Evolutionary conservation across 441 rosid species (phyloP), one percentile per base, ranked within the genome.

Genomic region (Bruguiera hainesii): DNA sequence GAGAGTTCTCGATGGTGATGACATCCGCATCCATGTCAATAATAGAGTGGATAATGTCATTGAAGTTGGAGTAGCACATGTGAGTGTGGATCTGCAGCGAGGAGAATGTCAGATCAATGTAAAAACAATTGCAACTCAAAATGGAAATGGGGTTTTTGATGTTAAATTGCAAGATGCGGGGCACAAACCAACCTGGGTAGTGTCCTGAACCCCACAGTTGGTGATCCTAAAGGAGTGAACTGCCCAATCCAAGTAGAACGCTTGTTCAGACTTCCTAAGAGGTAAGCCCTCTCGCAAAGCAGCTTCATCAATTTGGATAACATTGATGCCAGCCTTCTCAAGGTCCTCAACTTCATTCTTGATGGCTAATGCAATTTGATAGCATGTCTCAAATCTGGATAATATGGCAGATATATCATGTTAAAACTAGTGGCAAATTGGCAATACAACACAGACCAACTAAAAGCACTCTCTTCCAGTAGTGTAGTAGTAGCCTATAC

Each of bases 31-130:
- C 98, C 98, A 93, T 93, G 87, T 90, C 84, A 7, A 93, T 91
- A 66, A 93, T 91, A 16, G 96, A 93, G 81, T 93, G 97, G 71
- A 91, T 91, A 70, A 94, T 94, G 79, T 94, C 97, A 50, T 93
- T 93, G 89, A 93, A 93, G 87, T 93, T 76, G 74, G 98, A 93
- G 82, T 93, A 93, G 75, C 98, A 94, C 98, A 94, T 94, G 91
- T 91, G 98, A 55, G 97, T 94, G 81, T 94, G 97, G 74, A 91
- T 88, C 98, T 93, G 83, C 10, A 29, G 48, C 1, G 10, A 56
- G 56, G 3, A 16, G 31, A 53, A 29, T 42, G 1, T 42, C 15
- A 69, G 28, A 67, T 28, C 56, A 63, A 46, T 23, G 35, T 62
- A 48, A 30, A 53, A 26, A 39, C 7, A 46, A 49, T 31, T 53